phyloP scores from a whole-genome alignment of 176 grass and related monocot genomes.

The Melocanna baccifera region DNA sequence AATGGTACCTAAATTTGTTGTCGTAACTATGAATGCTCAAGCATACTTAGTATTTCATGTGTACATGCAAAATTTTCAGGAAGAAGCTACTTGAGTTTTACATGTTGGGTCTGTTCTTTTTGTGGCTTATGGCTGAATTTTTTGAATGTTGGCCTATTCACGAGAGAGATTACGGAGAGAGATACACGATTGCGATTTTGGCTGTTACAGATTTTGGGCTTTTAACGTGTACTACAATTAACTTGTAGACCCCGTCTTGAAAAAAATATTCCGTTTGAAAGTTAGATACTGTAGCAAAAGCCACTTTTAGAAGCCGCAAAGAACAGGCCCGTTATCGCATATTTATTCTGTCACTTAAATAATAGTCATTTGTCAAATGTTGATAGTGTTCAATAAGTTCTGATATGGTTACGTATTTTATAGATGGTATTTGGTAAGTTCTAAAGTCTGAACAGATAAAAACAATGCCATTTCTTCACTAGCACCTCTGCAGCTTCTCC shows the following conservation, averaged over 20 bases:
- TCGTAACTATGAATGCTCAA: background rate
- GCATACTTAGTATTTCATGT: background rate
- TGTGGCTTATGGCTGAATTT: too few relatives aligned
- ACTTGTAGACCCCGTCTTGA: too few relatives aligned
- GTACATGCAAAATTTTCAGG: background rate
- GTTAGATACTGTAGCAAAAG: too few relatives aligned
- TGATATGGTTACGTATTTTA: background rate
- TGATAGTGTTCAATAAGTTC: background rate
- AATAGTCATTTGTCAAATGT: background rate
- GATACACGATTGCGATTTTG: too few relatives aligned
- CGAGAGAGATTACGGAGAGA: too few relatives aligned
- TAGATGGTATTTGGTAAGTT: slow-evolving; percentile 14
- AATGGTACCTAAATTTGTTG: slow-evolving; percentile 9
- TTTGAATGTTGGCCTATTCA: too few relatives aligned
- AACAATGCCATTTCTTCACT: background rate
- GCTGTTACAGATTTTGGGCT: too few relatives aligned
- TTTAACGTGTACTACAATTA: too few relatives aligned
- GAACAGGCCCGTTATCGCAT: too few relatives aligned
- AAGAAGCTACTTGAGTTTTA: slow-evolving; percentile 3
- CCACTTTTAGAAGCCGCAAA: too few relatives aligned
- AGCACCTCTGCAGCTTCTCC: background rate
- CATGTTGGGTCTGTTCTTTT: too few relatives aligned
- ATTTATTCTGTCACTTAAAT: background rate
- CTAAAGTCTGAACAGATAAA: background rate
- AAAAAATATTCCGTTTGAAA: too few relatives aligned